Evolutionary conservation across 148 eudicot species (phyloP).

Genomic region (Amaranthus hypochondriacus): DNA sequence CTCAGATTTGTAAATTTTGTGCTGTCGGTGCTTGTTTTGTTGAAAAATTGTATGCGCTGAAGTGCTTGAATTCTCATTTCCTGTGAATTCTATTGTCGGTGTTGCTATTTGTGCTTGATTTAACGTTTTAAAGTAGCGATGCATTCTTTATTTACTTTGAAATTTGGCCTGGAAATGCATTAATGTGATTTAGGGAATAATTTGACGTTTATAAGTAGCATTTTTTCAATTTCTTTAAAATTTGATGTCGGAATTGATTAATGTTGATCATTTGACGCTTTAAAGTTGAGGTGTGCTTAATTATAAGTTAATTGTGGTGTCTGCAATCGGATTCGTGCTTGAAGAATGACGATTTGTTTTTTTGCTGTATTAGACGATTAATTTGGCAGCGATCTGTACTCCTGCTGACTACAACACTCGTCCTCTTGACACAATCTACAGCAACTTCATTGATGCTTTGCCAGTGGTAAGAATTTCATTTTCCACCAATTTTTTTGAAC

Average conservation of each 20-base stretch:
- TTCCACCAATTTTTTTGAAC: background rate
- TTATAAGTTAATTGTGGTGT: background rate
- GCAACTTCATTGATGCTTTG: slow-evolving; percentile 98
- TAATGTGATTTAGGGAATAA: background rate
- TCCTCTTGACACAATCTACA: slow-evolving; percentile 93
- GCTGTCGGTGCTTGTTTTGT: background rate
- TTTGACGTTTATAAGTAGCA: background rate
- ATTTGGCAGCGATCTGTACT: slow-evolving; percentile 98
- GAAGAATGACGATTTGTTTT: background rate
- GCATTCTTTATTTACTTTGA: background rate
- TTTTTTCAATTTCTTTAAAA: background rate
- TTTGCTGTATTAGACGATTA: slow-evolving; percentile 52
- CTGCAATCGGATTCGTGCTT: background rate
- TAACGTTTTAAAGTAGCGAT: background rate
- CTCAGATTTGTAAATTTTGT: background rate
- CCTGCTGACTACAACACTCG: slow-evolving; percentile 98
- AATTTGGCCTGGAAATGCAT: background rate
- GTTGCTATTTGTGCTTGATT: background rate
- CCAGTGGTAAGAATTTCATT: slow-evolving; percentile 71
- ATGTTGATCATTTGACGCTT: background rate
- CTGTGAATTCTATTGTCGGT: slow-evolving; percentile 6
- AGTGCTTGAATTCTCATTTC: background rate
- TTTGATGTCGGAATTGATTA: background rate
- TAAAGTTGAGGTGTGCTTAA: background rate
- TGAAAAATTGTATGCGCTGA: background rate